Evolutionary conservation across 768 basidiomycete genomes (phyloP), one percentile per base, ranked within the genome.

Genomic region (Nidularia pulvinata): DNA sequence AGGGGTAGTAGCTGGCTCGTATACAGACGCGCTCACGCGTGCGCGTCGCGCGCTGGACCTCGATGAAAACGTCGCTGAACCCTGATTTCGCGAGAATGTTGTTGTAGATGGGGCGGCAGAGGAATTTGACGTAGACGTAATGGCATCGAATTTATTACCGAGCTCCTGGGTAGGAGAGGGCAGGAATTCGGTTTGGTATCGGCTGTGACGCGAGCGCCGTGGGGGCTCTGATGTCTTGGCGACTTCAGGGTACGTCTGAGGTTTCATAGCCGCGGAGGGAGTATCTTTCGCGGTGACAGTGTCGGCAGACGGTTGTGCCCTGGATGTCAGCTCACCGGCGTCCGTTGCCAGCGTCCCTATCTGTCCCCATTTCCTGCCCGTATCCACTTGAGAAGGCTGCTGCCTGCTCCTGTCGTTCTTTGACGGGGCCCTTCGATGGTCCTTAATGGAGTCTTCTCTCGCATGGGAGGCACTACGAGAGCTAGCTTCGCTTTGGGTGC

Each of bases 21-120:
- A 89, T 42, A 80, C 77, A 4, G 88, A 86, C 14, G 86, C 79
- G 13, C 80, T 81, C 30, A 82, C 70, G 2, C 86, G 79, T 10
- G 75, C 72, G n/a, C 80, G 74, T 35, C 85, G 77, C 42, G 63
- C 60, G 7, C 72, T 74, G 7, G 78, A 70, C 55, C 70, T 76
- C 7, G 77, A 71, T 5, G 72, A 66, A 35, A 75, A 58, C 3
- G 73, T 72, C 33, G 61, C 50, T 57, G 61, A 1, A 55, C 51
- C 36, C 57, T 60, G 7, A 52, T 32, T 35, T 58, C 10, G 42
- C 3, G 58, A n/a, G 51, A 64, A 46, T 48, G 50, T 6, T 55
- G 55, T 16, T 55, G 45, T 19, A 25, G 30, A 36, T 53, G 53
- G 6, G 52, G 50, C 42, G 3, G 11, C 25, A 49, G 51, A n/a